phyloP scores from a whole-genome alignment of 805 yeast genomes.

The Saccharomycopsis guyanensis region DNA sequence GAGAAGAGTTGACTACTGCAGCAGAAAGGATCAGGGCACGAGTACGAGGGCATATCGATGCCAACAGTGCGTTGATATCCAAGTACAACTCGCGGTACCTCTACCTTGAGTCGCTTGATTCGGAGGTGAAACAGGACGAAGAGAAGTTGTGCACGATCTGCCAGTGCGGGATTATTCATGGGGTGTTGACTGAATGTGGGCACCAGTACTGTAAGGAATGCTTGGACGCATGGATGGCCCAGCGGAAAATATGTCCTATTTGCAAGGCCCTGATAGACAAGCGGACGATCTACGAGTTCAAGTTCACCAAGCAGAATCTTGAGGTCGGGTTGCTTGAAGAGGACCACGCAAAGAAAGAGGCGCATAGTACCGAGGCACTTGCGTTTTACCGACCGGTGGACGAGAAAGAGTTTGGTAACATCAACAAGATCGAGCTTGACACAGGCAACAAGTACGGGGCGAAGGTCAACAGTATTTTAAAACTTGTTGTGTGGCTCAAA shows the following conservation, averaged over 20 bases:
- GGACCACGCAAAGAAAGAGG: conserved; percentile 18
- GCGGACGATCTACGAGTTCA: conserved; percentile 61
- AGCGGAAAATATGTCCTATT: conserved; percentile 58
- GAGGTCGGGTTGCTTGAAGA: conserved; percentile 39
- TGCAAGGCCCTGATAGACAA: conserved; percentile 52
- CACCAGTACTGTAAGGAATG: conserved; percentile 86
- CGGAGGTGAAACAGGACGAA: conserved; percentile 26
- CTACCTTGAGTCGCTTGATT: conserved; percentile 40
- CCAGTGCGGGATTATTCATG: conserved; percentile 57
- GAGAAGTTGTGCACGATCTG: conserved; percentile 71
- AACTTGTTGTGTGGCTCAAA: conserved; percentile 60
- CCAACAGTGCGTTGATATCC: conserved; percentile 21
- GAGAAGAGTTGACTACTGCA: not conserved
- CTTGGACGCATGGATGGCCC: conserved; percentile 61
- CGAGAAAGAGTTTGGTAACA: conserved; percentile 34
- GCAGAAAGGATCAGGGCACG: not conserved
- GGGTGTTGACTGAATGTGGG: conserved; percentile 84
- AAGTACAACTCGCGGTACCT: conserved; percentile 35
- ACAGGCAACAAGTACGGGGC: conserved; percentile 58
- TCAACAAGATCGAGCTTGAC: conserved; percentile 34
- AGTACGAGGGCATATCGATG: not conserved
- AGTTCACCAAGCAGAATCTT: conserved; percentile 46
- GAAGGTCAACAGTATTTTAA: conserved; percentile 75
- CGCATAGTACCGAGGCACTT: conserved; percentile 16
- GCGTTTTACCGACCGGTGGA: conserved; percentile 32